These are phyloP conservation scores for Tanacetum coccineum DNA, from an alignment of 129 eudicot genomes.

Conservation along the genomic window DNA sequence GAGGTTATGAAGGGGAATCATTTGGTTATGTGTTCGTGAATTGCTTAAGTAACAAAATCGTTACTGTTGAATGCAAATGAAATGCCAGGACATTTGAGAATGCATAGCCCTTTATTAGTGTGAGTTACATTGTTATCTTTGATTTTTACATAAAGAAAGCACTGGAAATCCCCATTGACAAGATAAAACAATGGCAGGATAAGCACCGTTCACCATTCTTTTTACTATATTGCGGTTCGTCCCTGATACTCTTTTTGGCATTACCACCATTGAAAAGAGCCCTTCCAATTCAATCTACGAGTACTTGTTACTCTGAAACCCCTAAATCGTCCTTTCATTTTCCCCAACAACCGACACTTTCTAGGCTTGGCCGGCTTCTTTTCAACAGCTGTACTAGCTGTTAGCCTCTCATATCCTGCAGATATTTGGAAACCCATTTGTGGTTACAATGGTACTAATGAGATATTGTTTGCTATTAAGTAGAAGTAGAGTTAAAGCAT, in stretches of 20 bases:
- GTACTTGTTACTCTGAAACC: slow-evolving; percentile 18
- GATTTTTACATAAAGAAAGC: neutral
- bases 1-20: too few relatives aligned
- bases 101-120: neutral
- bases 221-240: neutral
- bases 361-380: slow-evolving; percentile 4
- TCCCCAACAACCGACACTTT: slow-evolving; percentile 8
- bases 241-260: slow-evolving; percentile 2
- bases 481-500: neutral
- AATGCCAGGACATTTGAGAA: neutral
- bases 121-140: neutral
- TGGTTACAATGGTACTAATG: neutral
- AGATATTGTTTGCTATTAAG: neutral
- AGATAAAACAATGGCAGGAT: slow-evolving; percentile 7
- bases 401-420: neutral
- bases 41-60: neutral
- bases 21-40: neutral
- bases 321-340: slow-evolving; percentile 3
- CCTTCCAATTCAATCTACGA: slow-evolving; percentile 3
- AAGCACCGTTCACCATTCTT: slow-evolving; percentile 1
- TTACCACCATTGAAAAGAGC: neutral
- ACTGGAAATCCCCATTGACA: slow-evolving; percentile 21
- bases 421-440: slow-evolving; percentile 15
- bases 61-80: neutral
- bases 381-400: slow-evolving; percentile 1